Evolutionary conservation across 768 basidiomycete genomes (phyloP), one percentile per base, ranked within the genome.

Genomic region (Cystobasidium ongulense): DNA sequence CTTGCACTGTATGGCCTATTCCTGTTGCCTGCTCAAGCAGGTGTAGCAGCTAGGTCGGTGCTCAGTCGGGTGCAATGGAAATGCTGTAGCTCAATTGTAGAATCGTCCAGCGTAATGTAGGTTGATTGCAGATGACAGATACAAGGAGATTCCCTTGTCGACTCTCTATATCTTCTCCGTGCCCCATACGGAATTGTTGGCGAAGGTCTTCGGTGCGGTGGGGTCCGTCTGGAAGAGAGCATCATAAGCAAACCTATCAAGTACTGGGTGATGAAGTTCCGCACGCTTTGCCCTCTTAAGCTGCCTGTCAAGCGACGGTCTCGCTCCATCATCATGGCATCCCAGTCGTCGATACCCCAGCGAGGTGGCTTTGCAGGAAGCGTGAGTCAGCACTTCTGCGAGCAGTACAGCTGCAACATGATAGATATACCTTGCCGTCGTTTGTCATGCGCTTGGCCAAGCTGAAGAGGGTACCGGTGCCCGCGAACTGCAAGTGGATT

Each of bases 261-360:
- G 39, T 23, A 61, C 57, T 23, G 46, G 46, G 46, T 25, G 74
- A n/a, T n/a, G n/a, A n/a, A 29, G 36, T 13, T 59, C 83, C 91
- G 78, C 80, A 94, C 94, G 80, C 85, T 85, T 81, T 97, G 95
- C 67, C 92, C 92, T 76, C 95, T 86, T 78, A 82, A 78, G 80
- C 90, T 89, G 15, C 95, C 95, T 1, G 93, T 96, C 79, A 98
- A 81, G 76, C 90, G 85, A 79, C 86, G 84, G 83, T 98, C 95
- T 71, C 95, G 85, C 79, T 88, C 86, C 88, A 97, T 92, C 92
- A 98, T 91, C 89, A 90, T 91, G 66, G 90, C 86, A 75, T 98
- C 95, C 92, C 92, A 98, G 25, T 85, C 82, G 79, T 97, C 95
- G 38, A 95, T 80, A 65, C 87, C 85, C 79, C 93, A 94, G 62